phyloP scores from a whole-genome alignment of 2,329 filamentous ascomycete genomes.

The Aspergillus hortae region DNA sequence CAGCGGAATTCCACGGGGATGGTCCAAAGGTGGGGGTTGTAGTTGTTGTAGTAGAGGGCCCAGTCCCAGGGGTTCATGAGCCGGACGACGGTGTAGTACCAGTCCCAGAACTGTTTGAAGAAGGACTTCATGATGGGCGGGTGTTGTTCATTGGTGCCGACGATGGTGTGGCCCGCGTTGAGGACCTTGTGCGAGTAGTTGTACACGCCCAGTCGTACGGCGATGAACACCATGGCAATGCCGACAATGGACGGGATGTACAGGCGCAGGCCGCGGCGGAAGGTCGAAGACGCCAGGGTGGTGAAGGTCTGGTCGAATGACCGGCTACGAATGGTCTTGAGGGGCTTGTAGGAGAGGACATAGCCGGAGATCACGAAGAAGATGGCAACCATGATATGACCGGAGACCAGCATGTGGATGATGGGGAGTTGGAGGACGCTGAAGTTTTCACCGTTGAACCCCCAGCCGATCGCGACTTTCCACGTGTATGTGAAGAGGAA shows the following conservation, averaged over 20 bases:
- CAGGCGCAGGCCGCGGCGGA: conserved; percentile 41
- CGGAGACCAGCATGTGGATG: conserved; percentile 41
- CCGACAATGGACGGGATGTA: conserved; percentile 42
- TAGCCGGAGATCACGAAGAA: conserved; percentile 50
- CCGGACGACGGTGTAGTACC: conserved; percentile 30
- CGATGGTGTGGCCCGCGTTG: conserved; percentile 34
- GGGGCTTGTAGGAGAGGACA: conserved; percentile 43
- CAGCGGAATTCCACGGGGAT: conserved; percentile 46
- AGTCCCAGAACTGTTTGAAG: conserved; percentile 35
- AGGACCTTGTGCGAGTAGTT: conserved; percentile 36
- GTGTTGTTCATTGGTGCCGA: conserved; percentile 43
- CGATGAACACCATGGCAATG: conserved; percentile 39
- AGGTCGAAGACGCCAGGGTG: conserved; percentile 41
- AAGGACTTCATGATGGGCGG: conserved; percentile 33
- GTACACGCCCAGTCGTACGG: conserved; percentile 41
- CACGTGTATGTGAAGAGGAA: conserved; percentile 45
- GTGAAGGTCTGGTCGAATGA: conserved; percentile 39
- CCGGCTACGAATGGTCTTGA: conserved; percentile 36
- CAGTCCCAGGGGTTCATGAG: conserved; percentile 39
- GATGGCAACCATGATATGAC: conserved; percentile 47
- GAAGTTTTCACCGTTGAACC: conserved; percentile 39
- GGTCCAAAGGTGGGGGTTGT: conserved; percentile 47
- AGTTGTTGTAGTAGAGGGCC: conserved; percentile 40
- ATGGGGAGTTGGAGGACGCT: conserved; percentile 40
- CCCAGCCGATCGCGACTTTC: conserved; percentile 38